These are phyloP conservation scores for Cupressus sempervirens DNA, from an alignment of 75 land plant genomes.

Conservation along the genomic window DNA sequence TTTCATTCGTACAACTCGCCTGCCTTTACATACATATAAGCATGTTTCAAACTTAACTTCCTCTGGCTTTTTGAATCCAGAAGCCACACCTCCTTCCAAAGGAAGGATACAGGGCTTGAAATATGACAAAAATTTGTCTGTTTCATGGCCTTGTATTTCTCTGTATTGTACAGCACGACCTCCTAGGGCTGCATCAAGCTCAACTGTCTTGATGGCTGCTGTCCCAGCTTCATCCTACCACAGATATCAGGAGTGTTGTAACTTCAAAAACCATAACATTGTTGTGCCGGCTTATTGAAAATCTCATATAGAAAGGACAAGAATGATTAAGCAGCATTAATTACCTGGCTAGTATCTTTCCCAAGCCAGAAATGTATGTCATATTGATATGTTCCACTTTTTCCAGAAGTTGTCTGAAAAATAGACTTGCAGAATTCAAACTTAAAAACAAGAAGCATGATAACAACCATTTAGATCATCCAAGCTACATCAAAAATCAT, in stretches of 20 bases:
- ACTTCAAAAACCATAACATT: background rate
- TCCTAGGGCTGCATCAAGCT: constrained; percentile 82
- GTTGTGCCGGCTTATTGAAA: background rate
- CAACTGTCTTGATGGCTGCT: constrained; percentile 85
- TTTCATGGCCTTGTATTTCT: constrained; percentile 79
- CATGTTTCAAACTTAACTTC: constrained; percentile 72
- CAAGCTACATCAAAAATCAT: background rate
- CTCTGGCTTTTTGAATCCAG: constrained; percentile 73
- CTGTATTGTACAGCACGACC: constrained; percentile 85
- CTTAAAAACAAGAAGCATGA: background rate
- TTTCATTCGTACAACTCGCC: constrained; percentile 61
- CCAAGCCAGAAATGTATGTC: constrained; percentile 93
- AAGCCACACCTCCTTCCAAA: constrained; percentile 78
- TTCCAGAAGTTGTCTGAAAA: constrained; percentile 61
- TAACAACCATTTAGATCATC: background rate
- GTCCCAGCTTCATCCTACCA: constrained; percentile 88
- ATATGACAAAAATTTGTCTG: constrained; percentile 80
- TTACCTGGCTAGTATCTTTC: constrained; percentile 78
- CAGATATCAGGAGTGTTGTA: background rate
- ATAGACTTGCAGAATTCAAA: background rate
- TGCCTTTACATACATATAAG: constrained; percentile 70
- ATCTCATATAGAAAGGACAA: background rate
- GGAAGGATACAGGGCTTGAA: constrained; percentile 87
- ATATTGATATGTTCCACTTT: constrained; percentile 62
- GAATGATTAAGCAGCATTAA: background rate